Evolutionary conservation across 2,329 filamentous ascomycete genomes (phyloP).

Genomic region (Diaporthe humulicola): DNA sequence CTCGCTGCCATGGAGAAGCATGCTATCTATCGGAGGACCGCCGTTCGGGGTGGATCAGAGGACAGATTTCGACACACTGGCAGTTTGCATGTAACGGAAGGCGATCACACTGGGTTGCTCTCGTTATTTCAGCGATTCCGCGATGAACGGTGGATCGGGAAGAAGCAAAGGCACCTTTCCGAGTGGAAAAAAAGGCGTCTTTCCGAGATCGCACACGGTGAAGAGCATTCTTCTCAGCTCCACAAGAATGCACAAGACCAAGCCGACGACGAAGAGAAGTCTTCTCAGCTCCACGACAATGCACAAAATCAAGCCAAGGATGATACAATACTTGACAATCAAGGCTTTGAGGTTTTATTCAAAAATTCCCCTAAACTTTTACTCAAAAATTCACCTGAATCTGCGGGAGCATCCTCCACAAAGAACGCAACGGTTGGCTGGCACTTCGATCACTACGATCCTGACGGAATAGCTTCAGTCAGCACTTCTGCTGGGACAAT

Average conservation of each 20-base stretch:
- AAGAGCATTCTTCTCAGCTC: too few species aligned
- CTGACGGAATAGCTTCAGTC: conserved; percentile 13
- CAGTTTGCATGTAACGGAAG: neutral
- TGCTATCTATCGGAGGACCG: conserved; percentile 8
- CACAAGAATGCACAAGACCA: too few species aligned
- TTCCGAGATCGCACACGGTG: too few species aligned
- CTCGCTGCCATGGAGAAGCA: conserved; percentile 31
- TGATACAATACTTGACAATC: too few species aligned
- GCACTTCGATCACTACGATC: neutral
- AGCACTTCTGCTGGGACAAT: conserved; percentile 23
- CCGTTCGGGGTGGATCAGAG: neutral
- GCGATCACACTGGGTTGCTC: conserved; percentile 8
- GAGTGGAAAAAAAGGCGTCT: too few species aligned
- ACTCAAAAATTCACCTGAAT: neutral
- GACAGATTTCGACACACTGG: neutral
- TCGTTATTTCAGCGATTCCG: conserved; percentile 9
- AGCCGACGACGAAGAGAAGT: neutral
- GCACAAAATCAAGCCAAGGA: neutral
- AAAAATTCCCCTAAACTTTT: neutral
- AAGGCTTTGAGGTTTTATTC: neutral
- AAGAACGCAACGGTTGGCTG: neutral
- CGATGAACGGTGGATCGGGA: neutral
- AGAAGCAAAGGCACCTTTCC: neutral
- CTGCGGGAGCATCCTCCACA: too few species aligned
- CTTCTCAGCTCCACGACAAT: neutral